Conservation (phyloP, 768 basidiomycete species). For the Suillus plorans region DNA sequence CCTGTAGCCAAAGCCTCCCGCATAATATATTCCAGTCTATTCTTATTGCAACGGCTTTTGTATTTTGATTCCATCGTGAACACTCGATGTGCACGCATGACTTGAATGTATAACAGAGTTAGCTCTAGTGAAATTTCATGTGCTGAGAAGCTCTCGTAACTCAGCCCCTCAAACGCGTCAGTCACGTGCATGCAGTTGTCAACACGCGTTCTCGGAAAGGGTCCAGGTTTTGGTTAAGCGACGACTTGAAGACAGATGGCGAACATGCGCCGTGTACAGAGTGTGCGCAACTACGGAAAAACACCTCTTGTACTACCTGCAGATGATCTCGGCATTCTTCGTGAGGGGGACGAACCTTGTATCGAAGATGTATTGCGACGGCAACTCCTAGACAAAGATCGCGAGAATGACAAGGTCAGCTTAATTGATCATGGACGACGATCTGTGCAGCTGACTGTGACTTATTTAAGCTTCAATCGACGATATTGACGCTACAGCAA, state of each 20-base stretch:
- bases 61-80: background rate
- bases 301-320: conserved; percentile 41
- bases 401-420: conserved; percentile 68
- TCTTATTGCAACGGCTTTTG: background rate
- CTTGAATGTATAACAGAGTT: background rate
- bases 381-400: conserved; percentile 64
- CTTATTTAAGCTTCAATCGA: conserved; percentile 52
- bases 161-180: background rate
- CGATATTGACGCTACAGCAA: conserved; percentile 61
- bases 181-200: background rate
- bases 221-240: background rate
- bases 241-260: background rate
- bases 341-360: conserved; percentile 54
- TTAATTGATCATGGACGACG: background rate
- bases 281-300: conserved; percentile 53
- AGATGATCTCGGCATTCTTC: conserved; percentile 61
- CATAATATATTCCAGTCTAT: background rate
- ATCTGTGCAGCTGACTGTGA: background rate
- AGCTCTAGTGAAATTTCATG: background rate
- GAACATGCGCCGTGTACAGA: conserved; percentile 63
- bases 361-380: conserved; percentile 61
- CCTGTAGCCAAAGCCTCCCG: background rate
- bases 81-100: background rate
- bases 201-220: background rate
- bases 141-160: background rate